Evolutionary conservation across 1,284 basidiomycete species (phyloP).

Genomic region (Boletus sp.): DNA sequence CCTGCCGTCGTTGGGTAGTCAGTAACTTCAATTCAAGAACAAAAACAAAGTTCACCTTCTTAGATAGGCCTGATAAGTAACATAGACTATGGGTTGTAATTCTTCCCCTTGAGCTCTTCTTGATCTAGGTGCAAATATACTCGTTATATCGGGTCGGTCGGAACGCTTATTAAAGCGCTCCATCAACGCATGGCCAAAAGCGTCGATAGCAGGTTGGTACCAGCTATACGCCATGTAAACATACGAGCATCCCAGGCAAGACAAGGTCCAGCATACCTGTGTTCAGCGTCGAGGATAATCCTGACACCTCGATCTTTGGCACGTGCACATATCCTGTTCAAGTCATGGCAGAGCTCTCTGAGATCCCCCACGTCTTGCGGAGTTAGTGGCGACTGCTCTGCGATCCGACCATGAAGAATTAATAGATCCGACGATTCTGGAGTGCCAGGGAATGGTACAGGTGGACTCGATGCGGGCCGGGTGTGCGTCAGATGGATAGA

Average conservation of each 20-base stretch:
- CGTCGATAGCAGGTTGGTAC: conserved; percentile 87
- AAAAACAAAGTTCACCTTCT: conserved; percentile 51
- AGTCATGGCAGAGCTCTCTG: conserved; percentile 59
- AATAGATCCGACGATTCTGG: conserved; percentile 34
- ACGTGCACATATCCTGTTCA: conserved; percentile 60
- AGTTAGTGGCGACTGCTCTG: conserved; percentile 47
- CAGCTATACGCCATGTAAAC: conserved; percentile 47
- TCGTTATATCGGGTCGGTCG: not conserved
- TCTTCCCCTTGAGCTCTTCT: conserved; percentile 10
- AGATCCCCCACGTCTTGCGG: conserved; percentile 62
- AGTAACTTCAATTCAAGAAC: no score
- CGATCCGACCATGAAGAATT: conserved; percentile 31
- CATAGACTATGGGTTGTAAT: conserved; percentile 72
- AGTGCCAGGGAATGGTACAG: conserved; percentile 34
- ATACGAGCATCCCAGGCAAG: not conserved
- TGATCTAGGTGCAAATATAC: conserved; percentile 7
- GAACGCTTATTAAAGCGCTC: conserved; percentile 73
- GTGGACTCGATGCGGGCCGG: conserved; percentile 26
- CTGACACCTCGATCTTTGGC: conserved; percentile 64
- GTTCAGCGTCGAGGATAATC: conserved; percentile 83
- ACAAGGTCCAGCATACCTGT: conserved; percentile 49
- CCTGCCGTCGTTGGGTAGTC: conserved; percentile 41
- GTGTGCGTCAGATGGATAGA: conserved; percentile 31
- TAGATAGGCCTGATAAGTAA: conserved; percentile 87
- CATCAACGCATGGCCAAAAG: conserved; percentile 75